Evolutionary conservation across 306 rosid species (phyloP).

Genomic region (Rosa lucieae): DNA sequence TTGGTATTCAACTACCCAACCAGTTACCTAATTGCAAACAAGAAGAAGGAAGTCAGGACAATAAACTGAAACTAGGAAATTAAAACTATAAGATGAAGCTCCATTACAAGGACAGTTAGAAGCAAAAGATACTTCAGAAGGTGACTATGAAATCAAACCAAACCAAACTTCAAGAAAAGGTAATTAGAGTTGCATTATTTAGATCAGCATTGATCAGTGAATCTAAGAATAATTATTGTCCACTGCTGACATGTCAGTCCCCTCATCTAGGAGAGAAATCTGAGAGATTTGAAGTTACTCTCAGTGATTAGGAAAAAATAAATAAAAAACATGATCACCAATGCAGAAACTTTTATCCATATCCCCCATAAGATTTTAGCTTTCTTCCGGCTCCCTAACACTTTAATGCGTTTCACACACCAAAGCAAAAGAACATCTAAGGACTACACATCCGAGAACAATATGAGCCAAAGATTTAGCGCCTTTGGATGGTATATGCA

Average conservation of each 20-base stretch:
- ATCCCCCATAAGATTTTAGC: not conserved
- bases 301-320: not conserved
- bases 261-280: not conserved
- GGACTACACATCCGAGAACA: not conserved
- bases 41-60: slow-evolving; percentile 8
- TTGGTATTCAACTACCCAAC: slow-evolving; percentile 99
- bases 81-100: slow-evolving; percentile 9
- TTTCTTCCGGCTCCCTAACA: not conserved
- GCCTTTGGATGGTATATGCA: not conserved
- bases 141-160: not conserved
- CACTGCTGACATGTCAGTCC: not conserved
- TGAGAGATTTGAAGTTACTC: not conserved
- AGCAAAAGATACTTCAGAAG: slow-evolving; percentile 4
- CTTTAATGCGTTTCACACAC: not conserved
- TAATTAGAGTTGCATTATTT: not conserved
- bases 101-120: not conserved
- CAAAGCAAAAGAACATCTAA: not conserved
- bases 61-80: slow-evolving; percentile 7
- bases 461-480: not conserved
- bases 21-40: slow-evolving; percentile 67
- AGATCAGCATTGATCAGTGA: not conserved
- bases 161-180: not conserved
- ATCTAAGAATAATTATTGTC: not conserved
- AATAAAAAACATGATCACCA: not conserved
- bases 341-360: not conserved